Base-by-base conservation (phyloP, 2,329 filamentous ascomycete genomes). In the Colletotrichum cordylinicola region DNA sequence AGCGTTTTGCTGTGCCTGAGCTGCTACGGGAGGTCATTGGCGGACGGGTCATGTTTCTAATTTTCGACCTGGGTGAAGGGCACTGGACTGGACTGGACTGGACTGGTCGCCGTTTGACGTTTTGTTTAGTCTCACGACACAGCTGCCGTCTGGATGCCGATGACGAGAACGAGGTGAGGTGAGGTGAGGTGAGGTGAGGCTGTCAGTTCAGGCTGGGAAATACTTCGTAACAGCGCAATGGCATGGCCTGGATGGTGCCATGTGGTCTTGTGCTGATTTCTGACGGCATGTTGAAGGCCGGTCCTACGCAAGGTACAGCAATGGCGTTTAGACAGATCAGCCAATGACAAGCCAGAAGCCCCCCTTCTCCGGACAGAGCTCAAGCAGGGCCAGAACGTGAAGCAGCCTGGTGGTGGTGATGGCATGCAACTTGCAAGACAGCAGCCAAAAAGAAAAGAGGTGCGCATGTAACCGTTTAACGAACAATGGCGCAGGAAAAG, bases 181-280 rank as follows among this genome's bases (percentile, higher is more conserved):
- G 62, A 61, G 27, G 43, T 29, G 61, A 24, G 24, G 8, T 18
- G 29, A 39, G 61, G 67, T 39, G 62, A 64, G n/a, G 55, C 72
- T 72, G 72, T 24, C 24, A 24, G 24, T 62, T 69, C 72, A 9
- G 56, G 55, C 66, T 29, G 56, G 13, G 16, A 29, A 18, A 37
- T n/a, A 10, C 39, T 8, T 39, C 7, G 37, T 16, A 8, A 39
- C 37, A 12, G 43, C 29, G 33, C 21, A 24, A 61, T 35, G 62
- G 24, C 58, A 62, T 67, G 76, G 56, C 31, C 52, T 75, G 74
- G 67, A 69, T 74, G 74, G 76, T 77, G 74, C 76, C 74, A 78
- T 75, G 76, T 78, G 76, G 68, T 71, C 64, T 58, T 35, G 60
- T 27, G 72, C 43, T 67, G 68, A 39, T 64, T 65, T 64, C 64